Base-by-base conservation (phyloP, 2,329 filamentous ascomycete species). In the Colletotrichum zoysiae region DNA sequence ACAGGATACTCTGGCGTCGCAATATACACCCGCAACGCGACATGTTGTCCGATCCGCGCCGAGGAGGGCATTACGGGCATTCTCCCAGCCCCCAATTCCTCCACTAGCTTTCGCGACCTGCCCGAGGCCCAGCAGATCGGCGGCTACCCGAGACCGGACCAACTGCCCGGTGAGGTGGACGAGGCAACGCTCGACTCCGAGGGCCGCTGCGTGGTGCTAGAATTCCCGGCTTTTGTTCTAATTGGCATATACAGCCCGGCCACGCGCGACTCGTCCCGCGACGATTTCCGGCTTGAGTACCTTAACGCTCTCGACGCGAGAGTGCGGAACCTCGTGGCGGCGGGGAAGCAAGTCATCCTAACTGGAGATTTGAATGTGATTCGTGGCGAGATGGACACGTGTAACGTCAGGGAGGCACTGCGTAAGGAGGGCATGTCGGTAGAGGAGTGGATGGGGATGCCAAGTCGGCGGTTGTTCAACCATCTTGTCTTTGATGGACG, bases 201-300 rank as follows among this genome's bases (percentile, higher is more conserved):
- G 84, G 96, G 96, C 0, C 92, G 96, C 59, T 97, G 95, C 76
- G 90, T 98, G 9, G 87, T 97, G 55, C 86, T 99, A 4, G 96
- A 98, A 78, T 98, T 99, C 76, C 94, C 95, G 0, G 95, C 94
- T 3, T 98, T 99, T 79, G 94, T 99, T 5, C 87, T 99, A 20
- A 89, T 99, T 62, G 96, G 95, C 5, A 92, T 97, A 2, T 98
- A 99, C 82, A 94, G 93, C 76, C 96, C 96, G 14, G 96, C 95
- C 30, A 95, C 93, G 77, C 91, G 95, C 70, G 95, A 97, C 76
- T 94, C 96, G 73, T 89, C 90, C 3, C 89, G 96, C 35, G 92
- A 95, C 76, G 90, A 93, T 74, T 99, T 97, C 78, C 91, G 95
- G 18, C 85, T 92, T 66, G 91, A 88, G 30, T 99, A 97, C 78